Conservation (phyloP, 2,329 filamentous ascomycete species). For the Cladophialophora chaetospira region DNA sequence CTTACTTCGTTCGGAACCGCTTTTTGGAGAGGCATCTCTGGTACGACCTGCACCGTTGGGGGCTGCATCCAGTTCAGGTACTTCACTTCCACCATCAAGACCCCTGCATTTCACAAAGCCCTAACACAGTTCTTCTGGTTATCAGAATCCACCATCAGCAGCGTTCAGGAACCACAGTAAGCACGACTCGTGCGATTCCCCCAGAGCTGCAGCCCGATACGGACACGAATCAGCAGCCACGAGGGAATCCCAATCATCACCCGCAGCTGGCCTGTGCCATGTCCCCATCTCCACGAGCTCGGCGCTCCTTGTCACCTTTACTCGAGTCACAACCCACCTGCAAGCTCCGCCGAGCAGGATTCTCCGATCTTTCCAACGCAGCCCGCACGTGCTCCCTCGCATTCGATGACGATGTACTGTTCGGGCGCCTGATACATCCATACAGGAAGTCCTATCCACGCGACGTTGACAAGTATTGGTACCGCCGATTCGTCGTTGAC, state of each 20-base stretch:
- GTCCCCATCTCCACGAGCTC: neutral
- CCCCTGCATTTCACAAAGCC: neutral
- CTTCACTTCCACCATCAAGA: neutral
- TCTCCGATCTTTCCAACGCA: slow-evolving; percentile 23
- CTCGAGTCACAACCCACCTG: neutral
- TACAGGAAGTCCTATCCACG: slow-evolving; percentile 21
- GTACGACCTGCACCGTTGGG: no score
- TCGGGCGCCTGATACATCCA: slow-evolving; percentile 30
- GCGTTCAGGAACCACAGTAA: neutral
- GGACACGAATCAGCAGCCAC: slow-evolving; percentile 12
- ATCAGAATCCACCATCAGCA: neutral
- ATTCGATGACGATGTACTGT: slow-evolving; percentile 30
- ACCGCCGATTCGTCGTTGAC: slow-evolving; percentile 29
- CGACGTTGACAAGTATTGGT: slow-evolving; percentile 30
- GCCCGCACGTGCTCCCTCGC: slow-evolving; percentile 23
- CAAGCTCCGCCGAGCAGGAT: slow-evolving; percentile 23
- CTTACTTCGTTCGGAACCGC: no score
- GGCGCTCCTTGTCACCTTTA: neutral
- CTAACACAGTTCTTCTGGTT: neutral
- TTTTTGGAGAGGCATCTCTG: no score
- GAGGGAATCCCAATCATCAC: neutral
- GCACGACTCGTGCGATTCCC: neutral
- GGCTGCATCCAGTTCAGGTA: no score
- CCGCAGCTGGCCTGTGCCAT: neutral
- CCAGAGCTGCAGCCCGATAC: neutral